Conservation (phyloP, 176 grass and related monocot species). For the Carex cristatella region DNA sequence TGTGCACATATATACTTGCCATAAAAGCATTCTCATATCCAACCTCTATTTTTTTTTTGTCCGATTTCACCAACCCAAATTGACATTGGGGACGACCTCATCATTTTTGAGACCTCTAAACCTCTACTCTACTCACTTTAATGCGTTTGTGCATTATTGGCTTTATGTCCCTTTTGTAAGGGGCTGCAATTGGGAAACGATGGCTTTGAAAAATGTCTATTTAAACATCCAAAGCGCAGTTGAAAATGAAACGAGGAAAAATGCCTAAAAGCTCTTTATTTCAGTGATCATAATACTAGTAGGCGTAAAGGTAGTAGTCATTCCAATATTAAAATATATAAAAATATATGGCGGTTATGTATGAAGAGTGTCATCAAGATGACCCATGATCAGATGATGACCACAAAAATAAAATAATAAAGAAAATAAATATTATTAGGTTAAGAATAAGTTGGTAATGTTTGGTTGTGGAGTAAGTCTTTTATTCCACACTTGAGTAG, state of each 20-base stretch:
- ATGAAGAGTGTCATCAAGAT: background rate
- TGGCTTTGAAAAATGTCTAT: background rate
- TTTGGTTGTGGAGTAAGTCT: too few species aligned
- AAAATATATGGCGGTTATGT: background rate
- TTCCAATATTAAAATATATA: background rate
- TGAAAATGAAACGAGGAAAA: slow-evolving; percentile 6
- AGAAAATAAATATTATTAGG: background rate
- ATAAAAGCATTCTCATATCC: background rate
- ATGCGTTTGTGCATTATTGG: background rate
- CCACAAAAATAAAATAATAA: background rate
- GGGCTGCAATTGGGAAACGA: background rate
- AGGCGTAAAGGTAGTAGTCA: background rate
- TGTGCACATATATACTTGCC: background rate
- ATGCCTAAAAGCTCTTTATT: background rate
- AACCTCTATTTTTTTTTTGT: background rate
- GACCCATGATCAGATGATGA: background rate
- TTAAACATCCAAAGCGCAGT: background rate
- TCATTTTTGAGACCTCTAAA: slow-evolving; percentile 8
- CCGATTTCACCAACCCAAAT: background rate
- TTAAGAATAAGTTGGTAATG: background rate
- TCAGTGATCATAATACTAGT: background rate
- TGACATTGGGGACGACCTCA: background rate
- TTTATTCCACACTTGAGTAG: too few species aligned
- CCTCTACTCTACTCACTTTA: background rate
- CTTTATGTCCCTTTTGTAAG: background rate